Base-by-base conservation (phyloP, 257 asterid genomes). In the Paraleonurus japonicus region DNA sequence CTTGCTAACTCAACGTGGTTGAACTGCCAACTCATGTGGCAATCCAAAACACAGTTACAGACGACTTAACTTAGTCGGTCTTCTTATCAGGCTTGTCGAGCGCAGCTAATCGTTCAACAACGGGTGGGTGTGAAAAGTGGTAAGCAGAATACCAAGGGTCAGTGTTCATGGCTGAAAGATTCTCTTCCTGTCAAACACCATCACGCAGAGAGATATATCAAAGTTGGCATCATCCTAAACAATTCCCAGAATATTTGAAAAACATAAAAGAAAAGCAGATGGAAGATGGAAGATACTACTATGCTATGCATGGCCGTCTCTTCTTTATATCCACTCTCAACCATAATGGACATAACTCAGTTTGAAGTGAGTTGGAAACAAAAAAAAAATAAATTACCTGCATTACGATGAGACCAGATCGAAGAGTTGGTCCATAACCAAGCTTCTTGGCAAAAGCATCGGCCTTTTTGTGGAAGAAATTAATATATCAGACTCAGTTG, bases 111-210 rank as follows among this genome's bases (percentile, higher is more conserved):
- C 99, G 86, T 70, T 94, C 99, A 13, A 94, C 98, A 22, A 94
- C 83, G 10, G 96, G 99, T 74, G 99, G 99, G 77, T 94, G 99
- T 17, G 99, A 94, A 67, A 89, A 88, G 80, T 94, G 98, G 81
- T 94, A 94, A 23, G 99, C 99, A 2, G 99, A 94, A 76, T 91
- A 91, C 98, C 96, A 91, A 48, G 92, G 96, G 80, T 94, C 99
- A 0, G 96, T 86, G 75, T 89, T 94, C 99, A 94, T 91, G 26
- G 96, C 83, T 1, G 98, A 91, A 61, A 88, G 85, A 67, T 94
- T 94, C 82, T 94, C 99, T 74, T 94, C 98, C 99, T 94, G 88
- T 54, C 27, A 67, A 80, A 62, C 2, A 39, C 47, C 8, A 39
- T 8, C 26, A 41, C 2, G 48, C 20, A 0, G 9, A 45, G 22